Evolutionary conservation across 2,329 filamentous ascomycete genomes (phyloP), one percentile per base, ranked within the genome.

Genomic region (Paecilomyces formosus): DNA sequence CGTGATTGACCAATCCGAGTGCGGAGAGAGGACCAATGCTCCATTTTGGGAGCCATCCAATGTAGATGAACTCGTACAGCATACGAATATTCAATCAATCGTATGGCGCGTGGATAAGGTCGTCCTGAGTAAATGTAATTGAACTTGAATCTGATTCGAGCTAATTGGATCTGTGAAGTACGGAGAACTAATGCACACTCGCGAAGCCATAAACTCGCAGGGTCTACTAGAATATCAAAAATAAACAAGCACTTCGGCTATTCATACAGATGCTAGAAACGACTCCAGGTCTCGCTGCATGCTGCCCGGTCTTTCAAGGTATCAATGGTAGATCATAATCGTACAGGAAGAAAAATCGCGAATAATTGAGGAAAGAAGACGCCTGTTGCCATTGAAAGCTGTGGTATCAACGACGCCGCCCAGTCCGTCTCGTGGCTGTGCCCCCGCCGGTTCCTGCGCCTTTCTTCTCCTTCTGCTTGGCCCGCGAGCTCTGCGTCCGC

Each of bases 351-450:
- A 58, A 53, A 54, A 58, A 55, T 39, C 39, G 2, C 24, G 24
- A 57, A 61, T 57, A 22, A 8, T 31, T 39, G 5, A 18, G 18
- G 39, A 45, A 21, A 45, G 24, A 26, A 26, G 24, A 57, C 39
- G 57, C 45, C 49, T 57, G n/a, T 53, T 28, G 13, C 7, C n/a
- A 53, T 53, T 7, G 21, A n/a, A 26, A 11, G 9, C 13, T 11
- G n/a, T 30, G 3, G 15, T 15, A 55, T 67, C 61, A 72, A 51
- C 72, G 72, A 33, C 72, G 70, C 56, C 72, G 69, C 31, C 64
- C 68, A 22, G 68, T 68, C 59, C 76, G 66, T 62, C 78, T 68
- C 39, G 72, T 70, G 28, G 70, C 70, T 54, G 70, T 70, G 55
- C 55, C 71, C 60, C 64, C 72, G 61, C 63, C 69, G 67, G 63